Evolutionary conservation across 2,329 filamentous ascomycete species (phyloP), one percentile per base, ranked within the genome.

Genomic region (Lachnellula willkommii): DNA sequence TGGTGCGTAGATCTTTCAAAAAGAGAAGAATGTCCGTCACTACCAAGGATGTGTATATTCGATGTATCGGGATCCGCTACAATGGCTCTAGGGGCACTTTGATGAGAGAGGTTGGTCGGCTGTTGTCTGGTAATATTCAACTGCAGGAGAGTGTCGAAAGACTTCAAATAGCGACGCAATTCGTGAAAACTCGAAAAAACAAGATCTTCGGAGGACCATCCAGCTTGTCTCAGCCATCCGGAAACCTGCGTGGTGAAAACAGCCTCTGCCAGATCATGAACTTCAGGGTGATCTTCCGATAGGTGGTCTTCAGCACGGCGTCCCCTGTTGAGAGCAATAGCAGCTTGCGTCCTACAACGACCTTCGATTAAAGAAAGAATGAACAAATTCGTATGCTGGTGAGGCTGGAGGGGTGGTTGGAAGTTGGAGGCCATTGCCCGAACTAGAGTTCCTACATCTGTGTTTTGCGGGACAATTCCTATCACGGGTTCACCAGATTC

Each of bases 331-430:
- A 68, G 28, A 3, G 55, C 50, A 6, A 53, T 57, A 20, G 56
- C 55, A 28, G 66, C 68, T 57, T 67, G 66, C 24, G 57, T 65
- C 32, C 58, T 65, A 39, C 68, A 69, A 50, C 64, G 52, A 26
- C 59, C 64, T 53, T 69, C 68, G 1, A 69, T 66, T 36, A 69
- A 54, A 42, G 67, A 65, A n/a, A 69, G 61, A 52, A 64, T 64
- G 26, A 68, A 66, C 4, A 67, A 47, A 43, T 36, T 58, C 14
- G 62, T 55, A 50, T 65, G 65, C 40, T 67, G 61, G 17, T 57
- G 56, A 24, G 60, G 57, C 49, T 60, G 60, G 15, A 56, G 43
- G 37, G 63, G 58, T 15, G 59, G 43, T 39, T 56, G 60, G 20
- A 53, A 50, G 37, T 52, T 58, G 20, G 53, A 51, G 35, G 57